A percentile compares a stretch with the other conserved stretches of the same genome.
Evolutionary conservation across 306 rosid species (phyloP).

Genomic region (Abrus pulchellus): DNA sequence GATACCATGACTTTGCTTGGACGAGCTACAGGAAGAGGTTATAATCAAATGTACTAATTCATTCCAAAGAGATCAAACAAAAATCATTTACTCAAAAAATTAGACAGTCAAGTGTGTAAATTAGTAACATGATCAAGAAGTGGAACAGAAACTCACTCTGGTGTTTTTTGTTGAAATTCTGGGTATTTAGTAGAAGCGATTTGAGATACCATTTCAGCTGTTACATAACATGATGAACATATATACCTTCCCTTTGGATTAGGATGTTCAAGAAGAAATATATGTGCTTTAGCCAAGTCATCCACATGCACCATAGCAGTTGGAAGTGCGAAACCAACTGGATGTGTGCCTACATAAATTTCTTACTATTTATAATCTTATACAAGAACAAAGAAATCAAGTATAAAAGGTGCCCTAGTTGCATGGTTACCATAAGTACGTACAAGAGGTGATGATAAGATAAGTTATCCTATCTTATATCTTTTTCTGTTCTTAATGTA

Average conservation of each 20-base stretch:
- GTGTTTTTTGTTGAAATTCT: not conserved
- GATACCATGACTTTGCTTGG: not conserved
- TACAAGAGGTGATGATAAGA: too few relatives aligned
- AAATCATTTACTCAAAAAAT: not conserved
- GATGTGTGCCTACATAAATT: not conserved
- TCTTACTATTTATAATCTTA: not conserved
- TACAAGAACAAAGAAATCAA: not conserved
- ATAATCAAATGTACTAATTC: not conserved
- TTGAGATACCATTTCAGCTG: not conserved
- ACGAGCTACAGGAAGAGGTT: not conserved
- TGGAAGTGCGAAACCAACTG: not conserved
- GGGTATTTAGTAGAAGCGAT: constrained; percentile 16
- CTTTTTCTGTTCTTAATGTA: too few relatives aligned
- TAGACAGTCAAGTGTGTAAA: not conserved
- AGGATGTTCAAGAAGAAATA: constrained; percentile 31
- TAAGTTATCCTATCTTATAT: too few relatives aligned
- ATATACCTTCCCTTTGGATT: constrained; percentile 38
- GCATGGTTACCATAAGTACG: not conserved
- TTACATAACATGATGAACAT: constrained; percentile 14
- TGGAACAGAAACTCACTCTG: not conserved
- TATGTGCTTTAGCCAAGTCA: constrained; percentile 36
- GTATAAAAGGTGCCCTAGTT: not conserved
- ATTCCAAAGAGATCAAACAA: not conserved
- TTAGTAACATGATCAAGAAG: too few relatives aligned
- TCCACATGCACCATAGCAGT: constrained; percentile 32